Conservation (phyloP, 2,329 filamentous ascomycete species). For the Xylariaceae sp. region DNA sequence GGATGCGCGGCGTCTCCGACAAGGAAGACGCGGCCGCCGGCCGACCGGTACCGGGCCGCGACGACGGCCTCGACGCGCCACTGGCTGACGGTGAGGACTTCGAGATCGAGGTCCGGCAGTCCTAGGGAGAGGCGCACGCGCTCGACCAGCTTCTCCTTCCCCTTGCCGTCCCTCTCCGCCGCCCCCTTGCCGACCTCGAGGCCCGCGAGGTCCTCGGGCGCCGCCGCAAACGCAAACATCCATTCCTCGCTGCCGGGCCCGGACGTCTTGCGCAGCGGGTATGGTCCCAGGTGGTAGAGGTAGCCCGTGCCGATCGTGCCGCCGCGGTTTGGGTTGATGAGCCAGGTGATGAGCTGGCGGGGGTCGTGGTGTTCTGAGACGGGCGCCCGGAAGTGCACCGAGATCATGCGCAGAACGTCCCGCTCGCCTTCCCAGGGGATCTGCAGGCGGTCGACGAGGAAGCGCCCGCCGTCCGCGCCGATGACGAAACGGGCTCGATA, state of each 20-base stretch:
- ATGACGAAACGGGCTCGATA: constrained; percentile 36
- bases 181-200: not conserved
- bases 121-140: constrained; percentile 33
- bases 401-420: constrained; percentile 39
- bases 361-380: constrained; percentile 33
- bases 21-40: constrained; percentile 36
- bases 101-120: constrained; percentile 34
- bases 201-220: constrained; percentile 18
- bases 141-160: constrained; percentile 26
- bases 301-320: constrained; percentile 39
- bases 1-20: constrained; percentile 43
- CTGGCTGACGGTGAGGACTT: constrained; percentile 37
- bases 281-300: constrained; percentile 41
- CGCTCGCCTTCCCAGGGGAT: constrained; percentile 36
- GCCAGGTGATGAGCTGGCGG: constrained; percentile 39
- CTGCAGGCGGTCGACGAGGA: constrained; percentile 34
- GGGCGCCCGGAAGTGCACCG: constrained; percentile 36
- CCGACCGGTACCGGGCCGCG: constrained; percentile 31
- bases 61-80: constrained; percentile 37
- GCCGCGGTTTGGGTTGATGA: constrained; percentile 38
- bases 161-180: not conserved
- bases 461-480: constrained; percentile 39
- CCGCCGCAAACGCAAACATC: constrained; percentile 34
- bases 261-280: constrained; percentile 20
- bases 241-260: constrained; percentile 36